Evolutionary conservation across 2,329 filamentous ascomycete genomes (phyloP).

Genomic region (Microcyclosporella mali): DNA sequence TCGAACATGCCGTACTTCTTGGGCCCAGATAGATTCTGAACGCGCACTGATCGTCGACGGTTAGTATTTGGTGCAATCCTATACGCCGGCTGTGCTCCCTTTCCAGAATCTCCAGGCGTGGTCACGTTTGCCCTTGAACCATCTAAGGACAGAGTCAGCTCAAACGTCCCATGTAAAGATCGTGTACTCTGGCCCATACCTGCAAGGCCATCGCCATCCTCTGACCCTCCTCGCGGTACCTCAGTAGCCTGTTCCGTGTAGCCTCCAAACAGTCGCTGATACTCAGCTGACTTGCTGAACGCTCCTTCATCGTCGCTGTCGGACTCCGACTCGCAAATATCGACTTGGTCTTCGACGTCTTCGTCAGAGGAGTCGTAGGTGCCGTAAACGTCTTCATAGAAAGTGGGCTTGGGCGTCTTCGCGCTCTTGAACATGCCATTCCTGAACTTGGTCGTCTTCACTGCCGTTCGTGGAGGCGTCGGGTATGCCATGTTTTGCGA

Average conservation of each 20-base stretch:
- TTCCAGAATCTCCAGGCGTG: neutral
- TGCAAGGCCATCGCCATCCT: neutral
- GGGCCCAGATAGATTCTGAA: conserved; percentile 9
- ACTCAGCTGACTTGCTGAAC: conserved; percentile 1
- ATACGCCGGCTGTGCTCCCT: conserved; percentile 2
- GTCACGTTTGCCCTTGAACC: neutral
- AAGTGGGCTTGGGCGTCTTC: conserved; percentile 3
- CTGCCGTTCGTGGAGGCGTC: neutral
- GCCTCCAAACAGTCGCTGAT: neutral
- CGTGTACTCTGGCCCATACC: neutral
- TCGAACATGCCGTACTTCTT: conserved; percentile 15
- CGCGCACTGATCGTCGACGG: conserved; percentile 10
- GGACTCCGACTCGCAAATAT: conserved; percentile 21
- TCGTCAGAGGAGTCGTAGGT: conserved; percentile 13
- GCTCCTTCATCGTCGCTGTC: conserved; percentile 15
- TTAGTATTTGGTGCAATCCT: conserved; percentile 12
- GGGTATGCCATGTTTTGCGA: conserved; percentile 1
- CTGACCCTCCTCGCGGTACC: neutral
- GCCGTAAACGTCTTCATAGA: conserved; percentile 23
- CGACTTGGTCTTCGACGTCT: conserved; percentile 8
- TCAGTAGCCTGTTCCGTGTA: neutral
- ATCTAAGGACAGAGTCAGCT: too few relatives aligned
- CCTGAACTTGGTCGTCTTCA: neutral
- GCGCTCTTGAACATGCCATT: conserved; percentile 3
- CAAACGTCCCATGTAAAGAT: too few relatives aligned